Evolutionary conservation across 2,329 filamentous ascomycete species (phyloP), one percentile per base, ranked within the genome.

Genomic region (Colletotrichum higginsianum): DNA sequence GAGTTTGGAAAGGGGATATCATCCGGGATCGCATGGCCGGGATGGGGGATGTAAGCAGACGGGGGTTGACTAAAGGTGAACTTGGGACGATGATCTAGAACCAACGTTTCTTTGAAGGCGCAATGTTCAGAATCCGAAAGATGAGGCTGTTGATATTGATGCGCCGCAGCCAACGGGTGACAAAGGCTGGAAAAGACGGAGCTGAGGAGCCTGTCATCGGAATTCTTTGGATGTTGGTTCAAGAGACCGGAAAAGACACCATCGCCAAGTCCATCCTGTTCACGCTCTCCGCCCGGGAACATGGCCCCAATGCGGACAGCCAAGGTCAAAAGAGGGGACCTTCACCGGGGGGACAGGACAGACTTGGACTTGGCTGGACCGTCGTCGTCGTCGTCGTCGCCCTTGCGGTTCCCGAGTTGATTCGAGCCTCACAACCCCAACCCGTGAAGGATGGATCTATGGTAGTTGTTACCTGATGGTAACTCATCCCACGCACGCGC

Each of bases 341-440:
- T 13, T 42, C 47, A n/a, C 4, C 26, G 26, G 26, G 26, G 26
- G n/a, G 38, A 44, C 44, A 21, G 8, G 46, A 26, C 12, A 23
- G 15, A 26, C 60, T 62, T 62, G 18, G 15, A 26, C 60, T 62
- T 62, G 60, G 60, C 60, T 30, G 11, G 35, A 6, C 21, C 15
- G 21, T 35, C 35, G 6, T 30, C 30, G 30, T 7, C 13, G n/a
- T 23, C 15, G 21, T 35, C 35, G 6, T 30, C 30, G 30, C 30
- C 13, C 30, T 23, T 18, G 50, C 15, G 16, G 26, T 18, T 18
- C 23, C n/a, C 23, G n/a, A 62, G 11, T 9, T 42, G 2, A 9
- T 2, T 9, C 55, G 21, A 35, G 26, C n/a, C 18, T 12, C 13
- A 23, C 30, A 23, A n/a, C 13, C 13, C 38, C 4, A 8, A 2